Percentiles rank a stretch among this genome's conserved stretches.
Conservation (phyloP, 164 flowering plant species). For the Nymphaea thermarum region DNA sequence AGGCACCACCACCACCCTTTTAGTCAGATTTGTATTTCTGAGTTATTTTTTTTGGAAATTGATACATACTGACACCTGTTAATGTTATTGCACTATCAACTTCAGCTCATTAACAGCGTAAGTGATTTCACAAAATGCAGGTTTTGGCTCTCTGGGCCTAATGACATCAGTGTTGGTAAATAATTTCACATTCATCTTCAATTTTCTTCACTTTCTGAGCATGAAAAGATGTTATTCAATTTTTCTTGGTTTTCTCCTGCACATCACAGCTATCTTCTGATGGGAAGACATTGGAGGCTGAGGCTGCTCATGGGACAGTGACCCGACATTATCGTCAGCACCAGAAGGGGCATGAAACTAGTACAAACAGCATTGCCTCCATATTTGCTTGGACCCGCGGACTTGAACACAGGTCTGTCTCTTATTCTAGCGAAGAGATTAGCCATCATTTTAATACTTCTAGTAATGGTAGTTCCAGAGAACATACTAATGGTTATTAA, state of each 20-base stretch:
- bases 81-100: background rate
- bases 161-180: slow-evolving; percentile 92
- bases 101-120: background rate
- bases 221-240: background rate
- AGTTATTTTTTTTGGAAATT: background rate
- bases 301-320: slow-evolving; percentile 99
- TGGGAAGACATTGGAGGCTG: slow-evolving; percentile 93
- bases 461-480: too few species aligned
- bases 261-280: slow-evolving; percentile 72
- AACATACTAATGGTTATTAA: too few species aligned
- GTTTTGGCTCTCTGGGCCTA: slow-evolving; percentile 93
- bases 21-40: background rate
- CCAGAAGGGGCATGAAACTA: slow-evolving; percentile 94
- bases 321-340: slow-evolving; percentile 81
- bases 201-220: background rate
- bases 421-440: background rate
- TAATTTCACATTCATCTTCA: slow-evolving; percentile 4
- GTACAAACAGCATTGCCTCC: slow-evolving; percentile 97
- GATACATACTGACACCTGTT: background rate
- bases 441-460: too few species aligned
- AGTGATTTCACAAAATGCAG: slow-evolving; percentile 28
- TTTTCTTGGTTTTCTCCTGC: background rate
- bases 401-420: slow-evolving; percentile 65
- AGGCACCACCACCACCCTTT: background rate
- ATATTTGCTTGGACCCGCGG: slow-evolving; percentile 99